Percentiles rank a stretch among this genome's conserved stretches.
Conservation (phyloP, 2,329 filamentous ascomycete genomes). For the Podosphaera fusca region DNA sequence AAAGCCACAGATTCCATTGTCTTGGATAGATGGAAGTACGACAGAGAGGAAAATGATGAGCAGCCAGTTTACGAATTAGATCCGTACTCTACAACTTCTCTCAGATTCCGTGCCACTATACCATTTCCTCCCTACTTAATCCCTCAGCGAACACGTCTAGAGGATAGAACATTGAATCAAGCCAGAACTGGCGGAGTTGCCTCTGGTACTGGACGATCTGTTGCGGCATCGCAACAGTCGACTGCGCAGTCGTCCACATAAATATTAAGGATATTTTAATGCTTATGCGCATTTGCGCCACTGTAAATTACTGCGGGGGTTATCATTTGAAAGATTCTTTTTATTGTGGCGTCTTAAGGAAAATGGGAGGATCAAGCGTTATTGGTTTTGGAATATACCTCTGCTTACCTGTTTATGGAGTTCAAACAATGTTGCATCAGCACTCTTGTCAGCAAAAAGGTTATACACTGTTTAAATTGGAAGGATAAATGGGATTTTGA, state of each 20-base stretch:
- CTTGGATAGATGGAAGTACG: constrained; percentile 63
- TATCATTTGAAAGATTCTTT: not conserved
- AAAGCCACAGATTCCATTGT: constrained; percentile 22
- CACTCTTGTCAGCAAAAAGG: not conserved
- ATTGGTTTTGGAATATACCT: not conserved
- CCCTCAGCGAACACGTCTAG: constrained; percentile 10
- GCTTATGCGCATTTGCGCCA: not conserved
- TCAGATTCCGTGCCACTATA: constrained; percentile 32
- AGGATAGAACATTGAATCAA: constrained; percentile 7
- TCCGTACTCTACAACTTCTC: constrained; percentile 35
- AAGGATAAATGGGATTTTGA: not conserved
- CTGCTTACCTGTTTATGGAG: not conserved
- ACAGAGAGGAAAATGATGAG: constrained; percentile 64
- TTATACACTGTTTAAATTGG: not conserved
- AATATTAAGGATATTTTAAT: not conserved
- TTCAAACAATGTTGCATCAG: not conserved
- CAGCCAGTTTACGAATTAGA: constrained; percentile 54
- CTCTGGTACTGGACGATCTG: constrained; percentile 9
- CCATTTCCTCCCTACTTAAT: constrained; percentile 12
- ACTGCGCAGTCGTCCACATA: not conserved
- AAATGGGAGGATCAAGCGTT: not conserved
- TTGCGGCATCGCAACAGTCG: constrained; percentile 5
- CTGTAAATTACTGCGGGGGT: not conserved
- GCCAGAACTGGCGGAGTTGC: constrained; percentile 5
- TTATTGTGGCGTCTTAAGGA: not conserved